Evolutionary conservation across 2,329 filamentous ascomycete species (phyloP).

Genomic region (Colletotrichum lentis): DNA sequence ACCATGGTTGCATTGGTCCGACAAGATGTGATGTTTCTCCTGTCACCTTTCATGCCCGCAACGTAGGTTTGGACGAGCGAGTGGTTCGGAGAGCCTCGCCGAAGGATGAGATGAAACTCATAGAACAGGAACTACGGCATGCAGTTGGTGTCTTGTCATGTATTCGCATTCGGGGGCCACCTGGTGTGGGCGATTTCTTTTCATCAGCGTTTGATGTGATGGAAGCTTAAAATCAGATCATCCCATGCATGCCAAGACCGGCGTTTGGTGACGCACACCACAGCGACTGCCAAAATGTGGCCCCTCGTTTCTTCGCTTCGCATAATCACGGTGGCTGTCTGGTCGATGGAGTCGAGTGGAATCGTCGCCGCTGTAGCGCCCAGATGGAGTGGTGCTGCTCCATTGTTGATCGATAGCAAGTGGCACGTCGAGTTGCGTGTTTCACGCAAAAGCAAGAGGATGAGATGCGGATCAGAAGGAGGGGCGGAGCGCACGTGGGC

Average conservation of each 20-base stretch:
- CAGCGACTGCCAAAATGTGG: constrained; percentile 10
- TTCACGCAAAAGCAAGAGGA: constrained; percentile 13
- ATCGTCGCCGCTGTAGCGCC: background rate
- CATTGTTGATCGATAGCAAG: background rate
- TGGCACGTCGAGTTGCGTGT: constrained; percentile 15
- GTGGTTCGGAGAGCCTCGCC: constrained; percentile 27
- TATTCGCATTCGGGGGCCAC: constrained; percentile 12
- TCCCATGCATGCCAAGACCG: constrained; percentile 25
- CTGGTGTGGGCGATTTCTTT: background rate
- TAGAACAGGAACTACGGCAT: constrained; percentile 2
- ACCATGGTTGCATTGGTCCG: constrained; percentile 25
- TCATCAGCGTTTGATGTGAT: constrained; percentile 38
- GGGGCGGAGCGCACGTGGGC: constrained; percentile 14
- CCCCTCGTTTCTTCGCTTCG: constrained; percentile 11
- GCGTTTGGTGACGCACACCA: constrained; percentile 16
- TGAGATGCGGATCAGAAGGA: constrained; percentile 11
- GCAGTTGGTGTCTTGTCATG: background rate
- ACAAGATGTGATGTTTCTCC: constrained; percentile 29
- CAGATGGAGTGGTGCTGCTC: background rate
- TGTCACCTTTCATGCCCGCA: constrained; percentile 23
- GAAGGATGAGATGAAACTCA: constrained; percentile 37
- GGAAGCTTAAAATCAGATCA: constrained; percentile 37
- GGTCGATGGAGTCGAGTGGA: constrained; percentile 6
- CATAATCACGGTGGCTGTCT: constrained; percentile 3
- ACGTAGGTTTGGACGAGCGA: constrained; percentile 32